Evolutionary conservation across 2,329 filamentous ascomycete species (phyloP).

Genomic region (Pseudocercospora cruenta): DNA sequence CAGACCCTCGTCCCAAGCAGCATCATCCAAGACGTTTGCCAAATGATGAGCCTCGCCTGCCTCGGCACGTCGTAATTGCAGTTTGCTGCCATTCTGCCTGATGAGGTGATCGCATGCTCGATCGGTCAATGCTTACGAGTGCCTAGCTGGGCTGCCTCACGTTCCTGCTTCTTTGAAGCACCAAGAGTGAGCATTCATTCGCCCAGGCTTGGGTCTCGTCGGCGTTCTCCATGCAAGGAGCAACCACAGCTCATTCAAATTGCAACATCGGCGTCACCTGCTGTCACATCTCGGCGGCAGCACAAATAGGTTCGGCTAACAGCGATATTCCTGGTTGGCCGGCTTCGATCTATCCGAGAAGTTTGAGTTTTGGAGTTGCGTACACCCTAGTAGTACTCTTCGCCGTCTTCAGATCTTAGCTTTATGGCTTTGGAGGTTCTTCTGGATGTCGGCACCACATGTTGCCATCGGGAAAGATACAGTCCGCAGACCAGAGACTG

Average conservation of each 20-base stretch:
- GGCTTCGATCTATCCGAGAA: background rate
- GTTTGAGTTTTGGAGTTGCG: background rate
- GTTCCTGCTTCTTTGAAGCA: no score
- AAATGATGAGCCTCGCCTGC: no score
- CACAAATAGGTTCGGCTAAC: background rate
- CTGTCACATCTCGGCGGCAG: background rate
- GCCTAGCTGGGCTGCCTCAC: no score
- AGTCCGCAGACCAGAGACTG: background rate
- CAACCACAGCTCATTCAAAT: background rate
- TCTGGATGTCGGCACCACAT: background rate
- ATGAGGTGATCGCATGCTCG: no score
- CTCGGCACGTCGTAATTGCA: no score
- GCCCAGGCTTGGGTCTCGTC: background rate
- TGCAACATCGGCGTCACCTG: background rate
- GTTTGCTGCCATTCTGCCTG: no score
- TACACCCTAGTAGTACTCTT: no score
- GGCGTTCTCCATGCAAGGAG: background rate
- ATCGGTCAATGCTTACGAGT: no score
- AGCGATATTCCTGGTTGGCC: background rate
- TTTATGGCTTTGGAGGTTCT: background rate
- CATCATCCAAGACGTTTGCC: no score
- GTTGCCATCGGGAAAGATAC: background rate
- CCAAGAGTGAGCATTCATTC: background rate
- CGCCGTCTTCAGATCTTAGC: no score
- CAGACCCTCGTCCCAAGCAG: no score